Conservation (phyloP, 768 basidiomycete genomes). For the Mycena crocata region DNA sequence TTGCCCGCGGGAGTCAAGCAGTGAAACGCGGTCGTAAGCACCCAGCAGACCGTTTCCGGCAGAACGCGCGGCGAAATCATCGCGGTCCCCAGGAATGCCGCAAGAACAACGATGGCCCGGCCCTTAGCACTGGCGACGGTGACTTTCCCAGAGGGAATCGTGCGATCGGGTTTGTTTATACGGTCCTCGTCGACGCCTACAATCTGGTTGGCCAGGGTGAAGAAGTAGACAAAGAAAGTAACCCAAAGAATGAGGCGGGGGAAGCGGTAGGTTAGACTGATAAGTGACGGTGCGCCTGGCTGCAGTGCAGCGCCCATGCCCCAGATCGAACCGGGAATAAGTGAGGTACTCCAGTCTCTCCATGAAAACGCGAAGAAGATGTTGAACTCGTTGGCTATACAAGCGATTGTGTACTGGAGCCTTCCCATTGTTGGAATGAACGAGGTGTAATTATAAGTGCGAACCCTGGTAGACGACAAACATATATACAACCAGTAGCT, state of each 20-base stretch:
- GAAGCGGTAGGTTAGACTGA: neutral
- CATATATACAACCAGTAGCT: too few relatives aligned
- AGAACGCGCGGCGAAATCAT: slow-evolving; percentile 14
- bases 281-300: neutral
- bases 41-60: slow-evolving; percentile 26
- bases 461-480: too few relatives aligned
- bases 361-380: slow-evolving; percentile 27
- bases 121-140: slow-evolving; percentile 28
- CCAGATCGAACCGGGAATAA: slow-evolving; percentile 26
- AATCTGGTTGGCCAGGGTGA: slow-evolving; percentile 39
- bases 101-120: slow-evolving; percentile 24
- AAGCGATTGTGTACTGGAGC: too few relatives aligned
- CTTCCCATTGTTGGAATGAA: too few relatives aligned
- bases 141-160: slow-evolving; percentile 36
- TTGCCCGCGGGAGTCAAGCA: slow-evolving; percentile 29
- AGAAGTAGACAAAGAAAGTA: slow-evolving; percentile 30
- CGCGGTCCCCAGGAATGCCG: slow-evolving; percentile 16
- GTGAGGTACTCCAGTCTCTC: slow-evolving; percentile 26
- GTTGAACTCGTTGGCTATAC: slow-evolving; percentile 2
- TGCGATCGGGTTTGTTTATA: slow-evolving; percentile 39
- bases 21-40: slow-evolving; percentile 22
- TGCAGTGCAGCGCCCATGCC: slow-evolving; percentile 1
- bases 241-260: slow-evolving; percentile 28
- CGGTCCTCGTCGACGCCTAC: slow-evolving; percentile 35
- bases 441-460: too few relatives aligned